phyloP scores from a whole-genome alignment of 495 filamentous ascomycete genomes.

The Entonaema liquescens region DNA sequence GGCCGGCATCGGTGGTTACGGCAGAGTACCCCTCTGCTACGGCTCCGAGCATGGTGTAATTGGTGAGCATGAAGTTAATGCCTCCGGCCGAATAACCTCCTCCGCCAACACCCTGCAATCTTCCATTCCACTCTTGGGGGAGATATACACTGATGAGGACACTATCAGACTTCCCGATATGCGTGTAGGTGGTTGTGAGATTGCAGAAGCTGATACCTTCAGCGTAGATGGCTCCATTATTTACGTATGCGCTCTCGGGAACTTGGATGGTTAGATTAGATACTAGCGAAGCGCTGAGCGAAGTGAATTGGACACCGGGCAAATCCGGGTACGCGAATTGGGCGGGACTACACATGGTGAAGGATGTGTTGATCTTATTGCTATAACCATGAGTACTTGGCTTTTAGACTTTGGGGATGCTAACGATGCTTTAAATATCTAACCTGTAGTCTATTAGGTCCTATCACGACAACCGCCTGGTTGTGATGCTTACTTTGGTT shows the following conservation, averaged over 20 bases:
- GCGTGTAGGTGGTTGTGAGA: constrained; percentile 54
- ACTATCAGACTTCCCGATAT: constrained; percentile 50
- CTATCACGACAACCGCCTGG: neutral
- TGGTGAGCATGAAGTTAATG: constrained; percentile 2
- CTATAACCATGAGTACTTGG: neutral
- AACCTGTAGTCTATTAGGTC: neutral
- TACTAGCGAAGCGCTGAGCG: constrained; percentile 11
- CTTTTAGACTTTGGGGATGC: neutral
- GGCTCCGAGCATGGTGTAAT: constrained; percentile 43
- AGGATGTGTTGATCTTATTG: neutral
- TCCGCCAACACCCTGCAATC: constrained; percentile 57
- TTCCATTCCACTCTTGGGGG: constrained; percentile 55
- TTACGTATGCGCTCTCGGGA: constrained; percentile 13
- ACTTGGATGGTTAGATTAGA: constrained; percentile 23
- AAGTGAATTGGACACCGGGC: constrained; percentile 24
- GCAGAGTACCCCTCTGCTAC: constrained; percentile 52
- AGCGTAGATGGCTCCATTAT: constrained; percentile 21
- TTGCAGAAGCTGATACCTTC: constrained; percentile 52
- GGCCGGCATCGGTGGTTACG: constrained; percentile 54
- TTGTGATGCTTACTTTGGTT: no score
- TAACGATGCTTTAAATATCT: neutral
- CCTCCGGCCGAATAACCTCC: constrained; percentile 52
- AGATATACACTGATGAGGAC: constrained; percentile 52
- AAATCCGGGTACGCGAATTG: constrained; percentile 24
- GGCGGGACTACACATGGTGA: constrained; percentile 29